Percentiles rank a stretch among this genome's conserved stretches.
phyloP scores from a whole-genome alignment of 768 basidiomycete species.

The Pulveroboletus sp. region DNA sequence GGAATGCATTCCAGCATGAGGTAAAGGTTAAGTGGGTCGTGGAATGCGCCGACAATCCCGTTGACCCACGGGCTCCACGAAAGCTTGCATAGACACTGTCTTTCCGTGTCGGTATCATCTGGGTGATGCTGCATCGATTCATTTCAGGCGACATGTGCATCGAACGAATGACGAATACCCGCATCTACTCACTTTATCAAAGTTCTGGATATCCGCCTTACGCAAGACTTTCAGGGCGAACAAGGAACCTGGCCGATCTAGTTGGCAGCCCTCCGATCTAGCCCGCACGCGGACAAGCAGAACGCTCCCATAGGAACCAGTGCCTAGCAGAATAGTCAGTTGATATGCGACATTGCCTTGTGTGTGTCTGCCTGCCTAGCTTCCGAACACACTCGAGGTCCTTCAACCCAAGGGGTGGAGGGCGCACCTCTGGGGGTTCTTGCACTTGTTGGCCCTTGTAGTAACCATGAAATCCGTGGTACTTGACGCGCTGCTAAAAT shows the following conservation, averaged over 20 bases:
- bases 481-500: constrained; percentile 14
- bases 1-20: constrained; percentile 48
- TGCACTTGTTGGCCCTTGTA: constrained; percentile 13
- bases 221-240: constrained; percentile 45
- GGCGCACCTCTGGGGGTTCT: constrained; percentile 34
- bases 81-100: constrained; percentile 35
- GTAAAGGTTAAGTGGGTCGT: constrained; percentile 47
- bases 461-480: constrained; percentile 8
- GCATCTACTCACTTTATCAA: constrained; percentile 26
- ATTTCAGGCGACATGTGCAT: neutral
- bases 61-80: constrained; percentile 53
- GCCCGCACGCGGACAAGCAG: constrained; percentile 37
- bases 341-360: neutral
- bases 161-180: neutral
- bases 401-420: constrained; percentile 31
- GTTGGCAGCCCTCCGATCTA: constrained; percentile 22
- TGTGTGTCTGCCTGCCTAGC: constrained; percentile 30
- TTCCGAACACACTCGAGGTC: constrained; percentile 41
- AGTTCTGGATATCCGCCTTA: constrained; percentile 32
- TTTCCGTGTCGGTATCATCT: constrained; percentile 38
- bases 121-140: constrained; percentile 19
- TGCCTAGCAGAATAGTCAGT: constrained; percentile 28
- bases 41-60: constrained; percentile 42
- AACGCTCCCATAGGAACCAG: constrained; percentile 40
- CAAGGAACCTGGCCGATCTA: constrained; percentile 34